Conservation (phyloP, 225 moss, liverwort and hornwort species). For the Bryum argenteum region DNA sequence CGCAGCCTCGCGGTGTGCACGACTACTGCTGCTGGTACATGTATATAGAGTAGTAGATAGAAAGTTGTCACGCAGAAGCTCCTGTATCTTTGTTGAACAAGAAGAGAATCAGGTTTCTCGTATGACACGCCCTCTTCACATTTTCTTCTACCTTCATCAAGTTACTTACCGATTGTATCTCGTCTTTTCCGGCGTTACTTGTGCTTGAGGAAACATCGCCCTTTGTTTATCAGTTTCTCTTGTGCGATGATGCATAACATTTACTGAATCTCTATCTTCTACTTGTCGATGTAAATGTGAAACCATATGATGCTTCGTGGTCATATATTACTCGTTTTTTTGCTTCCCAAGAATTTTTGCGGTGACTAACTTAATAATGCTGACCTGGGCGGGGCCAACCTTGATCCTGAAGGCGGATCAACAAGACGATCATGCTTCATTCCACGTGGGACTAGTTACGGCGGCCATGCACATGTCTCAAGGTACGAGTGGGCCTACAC, state of each 20-base stretch:
- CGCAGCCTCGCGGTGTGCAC: conserved; percentile 26
- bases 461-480: conserved; percentile 12
- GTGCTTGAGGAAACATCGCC: too few species aligned
- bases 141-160: conserved; percentile 19
- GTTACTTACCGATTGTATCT: not conserved
- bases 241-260: too few species aligned
- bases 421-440: not conserved
- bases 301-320: not conserved
- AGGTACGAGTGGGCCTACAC: not conserved
- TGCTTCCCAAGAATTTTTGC: not conserved
- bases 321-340: not conserved
- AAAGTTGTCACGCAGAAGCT: conserved; percentile 28
- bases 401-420: conserved; percentile 13
- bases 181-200: too few species aligned
- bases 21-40: conserved; percentile 37
- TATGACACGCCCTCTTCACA: conserved; percentile 9
- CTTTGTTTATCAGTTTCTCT: not conserved
- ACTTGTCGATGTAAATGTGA: not conserved
- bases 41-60: conserved; percentile 45
- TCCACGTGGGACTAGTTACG: conserved; percentile 14
- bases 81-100: conserved; percentile 32
- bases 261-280: not conserved
- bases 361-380: not conserved
- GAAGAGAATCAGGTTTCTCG: conserved; percentile 21
- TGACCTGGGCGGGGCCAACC: conserved; percentile 12